These are phyloP conservation scores for Vigna hirtella DNA, from an alignment of 306 rosid genomes.

Conservation along the genomic window DNA sequence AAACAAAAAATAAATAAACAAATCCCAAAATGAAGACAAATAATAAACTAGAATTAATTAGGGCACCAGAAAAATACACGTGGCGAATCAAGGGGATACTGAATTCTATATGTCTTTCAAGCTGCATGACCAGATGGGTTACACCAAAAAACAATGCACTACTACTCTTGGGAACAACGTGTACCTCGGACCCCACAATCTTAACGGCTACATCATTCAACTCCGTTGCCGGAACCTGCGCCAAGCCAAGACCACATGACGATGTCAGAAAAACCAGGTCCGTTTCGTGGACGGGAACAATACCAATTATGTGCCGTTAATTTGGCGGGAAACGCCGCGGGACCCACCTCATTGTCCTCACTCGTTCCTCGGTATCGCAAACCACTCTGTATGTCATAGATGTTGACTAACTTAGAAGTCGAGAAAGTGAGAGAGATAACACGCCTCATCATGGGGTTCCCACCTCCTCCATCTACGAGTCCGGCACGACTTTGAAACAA, in stretches of 20 bases:
- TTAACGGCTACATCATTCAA: conserved; percentile 64
- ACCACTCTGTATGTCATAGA: conserved; percentile 42
- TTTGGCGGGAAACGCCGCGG: conserved; percentile 57
- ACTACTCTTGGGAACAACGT: conserved; percentile 36
- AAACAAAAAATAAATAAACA: neutral
- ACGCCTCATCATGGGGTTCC: too few species aligned
- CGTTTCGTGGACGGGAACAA: conserved; percentile 39
- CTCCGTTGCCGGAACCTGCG: conserved; percentile 43
- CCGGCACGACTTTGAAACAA: neutral
- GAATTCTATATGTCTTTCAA: neutral
- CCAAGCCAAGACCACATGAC: conserved; percentile 48
- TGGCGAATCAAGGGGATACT: conserved; percentile 37
- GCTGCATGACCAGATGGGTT: neutral
- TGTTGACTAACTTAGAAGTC: conserved; percentile 50
- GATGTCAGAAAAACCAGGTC: conserved; percentile 51
- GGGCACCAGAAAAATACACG: conserved; percentile 44
- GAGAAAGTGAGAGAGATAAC: neutral
- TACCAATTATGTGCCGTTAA: conserved; percentile 33
- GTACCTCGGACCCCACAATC: conserved; percentile 53
- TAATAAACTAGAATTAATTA: too few species aligned
- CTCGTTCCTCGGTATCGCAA: conserved; percentile 27
- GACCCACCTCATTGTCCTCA: conserved; percentile 36
- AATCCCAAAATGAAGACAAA: too few species aligned
- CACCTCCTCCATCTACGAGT: too few species aligned
- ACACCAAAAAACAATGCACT: conserved; percentile 37